Base-by-base conservation (phyloP, 108 stramenopile species). In the Conticribra weissflogii region DNA sequence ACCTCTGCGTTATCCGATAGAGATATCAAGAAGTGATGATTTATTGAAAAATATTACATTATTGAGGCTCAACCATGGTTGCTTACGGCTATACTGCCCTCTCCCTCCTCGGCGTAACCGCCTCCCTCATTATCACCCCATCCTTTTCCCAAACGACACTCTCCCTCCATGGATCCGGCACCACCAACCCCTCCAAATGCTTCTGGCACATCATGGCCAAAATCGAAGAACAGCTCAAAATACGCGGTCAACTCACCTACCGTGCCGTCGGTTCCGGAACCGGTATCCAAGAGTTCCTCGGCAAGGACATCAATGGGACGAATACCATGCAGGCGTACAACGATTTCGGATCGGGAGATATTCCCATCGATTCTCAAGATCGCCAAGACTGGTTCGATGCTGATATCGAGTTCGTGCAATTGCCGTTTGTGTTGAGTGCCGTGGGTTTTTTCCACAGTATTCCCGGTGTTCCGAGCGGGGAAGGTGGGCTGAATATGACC, bases 161-260 rank as follows among this genome's bases (percentile, higher is more conserved):
- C 28, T 45, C 25, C 46, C 33, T 96, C 28, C 86, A 93, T 46
- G 95, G 95, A 36, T 79, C 76, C 31, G 95, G 95, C 15, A 96
- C 95, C 14, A 96, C 95, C 18, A 96, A 96, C 62, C 95, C 95
- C 23, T 86, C 85, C 52, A 89, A 88, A 59, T 96, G 89, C 75
- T 87, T 82, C 56, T 93, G 91, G 90, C 71, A 85, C 45, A 82
- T 93, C 31, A 86, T 96, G 78, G 79, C 83, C 45, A 79, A 83
- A 45, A 65, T 89, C 59, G 51, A 79, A 27, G 79, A 78, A 17
- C 88, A 81, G 27, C 66, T 85, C 62, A 88, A 87, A 56, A 41
- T 76, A 19, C 88, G 89, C 52, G 60, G 81, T 22, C 82, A 79
- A 12, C 74, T 92, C 67, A 88, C 95, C 18, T 96, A 96, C 81